Evolutionary conservation across 208 protist genomes (phyloP), one percentile per base, ranked within the genome.

Genomic region (Acanthamoeba divionensis): DNA sequence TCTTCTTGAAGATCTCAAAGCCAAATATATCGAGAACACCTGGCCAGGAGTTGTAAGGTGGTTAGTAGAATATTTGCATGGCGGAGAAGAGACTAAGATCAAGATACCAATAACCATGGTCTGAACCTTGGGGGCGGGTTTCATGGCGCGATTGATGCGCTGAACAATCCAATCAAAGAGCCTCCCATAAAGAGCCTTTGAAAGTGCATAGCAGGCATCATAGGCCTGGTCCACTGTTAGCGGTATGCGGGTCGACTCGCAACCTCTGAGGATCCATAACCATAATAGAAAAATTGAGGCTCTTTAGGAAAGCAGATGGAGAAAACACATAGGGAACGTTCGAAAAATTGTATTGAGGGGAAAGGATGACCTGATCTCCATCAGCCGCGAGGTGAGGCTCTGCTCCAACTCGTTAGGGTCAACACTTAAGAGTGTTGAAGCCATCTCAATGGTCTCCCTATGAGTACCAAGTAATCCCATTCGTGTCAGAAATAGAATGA

Each of bases 1-100:
- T 97, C 41, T 92, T 55, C 29, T 95, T 47, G 90, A 98, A 98
- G 71, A 96, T 95, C 93, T 98, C 97, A 44, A 87, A 87, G 29
- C 77, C 77, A 83, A 93, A 95, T 55, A 94, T 93, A 67, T 95
- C 94, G n/a, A n/a, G n/a, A n/a, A n/a, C n/a, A n/a, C n/a, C n/a
- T n/a, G n/a, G n/a, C n/a, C n/a, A n/a, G n/a, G n/a, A n/a, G n/a
- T n/a, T n/a, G n/a, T n/a, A n/a, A n/a, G n/a, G n/a, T n/a, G n/a
- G n/a, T n/a, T n/a, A n/a, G n/a, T n/a, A n/a, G n/a, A n/a, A n/a
- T n/a, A n/a, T n/a, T n/a, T n/a, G n/a, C n/a, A n/a, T n/a, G n/a
- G n/a, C n/a, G n/a, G n/a, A n/a, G n/a, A n/a, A n/a, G n/a, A n/a
- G n/a, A n/a, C n/a, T n/a, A n/a, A n/a, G n/a, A n/a, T n/a, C 0